phyloP scores from a whole-genome alignment of 169 alveolate genomes.

The Cryptosporidium ubiquitum region DNA sequence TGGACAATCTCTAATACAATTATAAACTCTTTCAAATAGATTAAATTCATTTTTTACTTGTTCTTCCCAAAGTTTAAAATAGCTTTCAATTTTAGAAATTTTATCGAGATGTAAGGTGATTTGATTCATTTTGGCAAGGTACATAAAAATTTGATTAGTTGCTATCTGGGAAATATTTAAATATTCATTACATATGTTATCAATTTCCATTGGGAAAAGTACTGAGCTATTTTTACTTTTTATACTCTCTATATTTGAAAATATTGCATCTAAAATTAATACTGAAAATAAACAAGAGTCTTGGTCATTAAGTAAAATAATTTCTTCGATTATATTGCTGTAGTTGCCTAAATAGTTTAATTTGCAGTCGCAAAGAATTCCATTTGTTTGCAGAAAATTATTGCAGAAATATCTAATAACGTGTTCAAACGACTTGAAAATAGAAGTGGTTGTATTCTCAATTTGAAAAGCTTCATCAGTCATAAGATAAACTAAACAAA shows the following conservation, averaged over 20 bases:
- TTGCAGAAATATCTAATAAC: background rate
- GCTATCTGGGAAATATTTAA: background rate
- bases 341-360: background rate
- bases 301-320: constrained; percentile 15
- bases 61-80: background rate
- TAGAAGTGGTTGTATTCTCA: background rate
- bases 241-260: background rate
- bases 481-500: constrained; percentile 2
- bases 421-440: background rate
- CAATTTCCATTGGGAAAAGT: constrained; percentile 49
- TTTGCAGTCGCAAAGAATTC: background rate
- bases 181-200: constrained; percentile 52
- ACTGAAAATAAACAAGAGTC: constrained; percentile 31
- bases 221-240: background rate
- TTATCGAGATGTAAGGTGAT: background rate
- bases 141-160: background rate
- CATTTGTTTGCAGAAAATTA: background rate
- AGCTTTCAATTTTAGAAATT: background rate
- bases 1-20: constrained; percentile 3
- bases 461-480: background rate
- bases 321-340: background rate
- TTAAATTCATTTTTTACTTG: background rate
- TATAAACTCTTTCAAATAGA: background rate
- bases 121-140: background rate
- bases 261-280: background rate